Base-by-base conservation (phyloP, 495 filamentous ascomycete species). In the Annulohypoxylon maeteangense region DNA sequence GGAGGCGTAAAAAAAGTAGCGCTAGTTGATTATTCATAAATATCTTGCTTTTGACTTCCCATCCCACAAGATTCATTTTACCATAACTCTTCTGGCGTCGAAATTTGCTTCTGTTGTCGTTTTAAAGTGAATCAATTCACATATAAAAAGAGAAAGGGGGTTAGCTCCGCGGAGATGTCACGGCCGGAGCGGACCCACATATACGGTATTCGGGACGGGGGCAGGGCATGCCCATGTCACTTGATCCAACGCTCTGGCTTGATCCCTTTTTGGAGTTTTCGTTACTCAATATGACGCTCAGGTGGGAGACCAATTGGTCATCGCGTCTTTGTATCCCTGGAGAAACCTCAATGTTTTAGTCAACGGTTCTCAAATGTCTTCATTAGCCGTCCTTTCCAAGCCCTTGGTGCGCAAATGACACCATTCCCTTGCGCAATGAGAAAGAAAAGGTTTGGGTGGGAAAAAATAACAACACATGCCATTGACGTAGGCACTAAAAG, bases 211-310 rank as follows among this genome's bases (percentile, higher is more conserved):
- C 70, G 65, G 65, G 36, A 61, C 65, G 54, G 70, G 60, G 53
- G 55, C 45, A 65, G 38, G 64, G 59, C 22, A 25, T 32, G 53
- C 32, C 11, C 32, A 34, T 65, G 57, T 27, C 11, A 68, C 10
- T 60, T 66, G 47, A 20, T n/a, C 62, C 62, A 66, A 48, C 56
- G 38, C 32, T 25, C n/a, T 67, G 58, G 38, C 23, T 23, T 60
- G 58, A 45, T 38, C 64, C 69, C 29, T 67, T 72, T 67, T 67
- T 56, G 63, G 70, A 68, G 38, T 72, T 72, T 65, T 50, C 40
- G 59, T 72, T 72, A 72, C 60, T 16, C 65, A 68, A 72, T 72
- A 72, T 65, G 70, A 72, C 61, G 70, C 65, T 23, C 61, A 62
- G 56, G 61, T 62, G 23, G 48, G 56, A 40, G 42, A 22, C 56